Evolutionary conservation across 257 asterid species (phyloP).

Genomic region (Jacaranda mimosifolia): DNA sequence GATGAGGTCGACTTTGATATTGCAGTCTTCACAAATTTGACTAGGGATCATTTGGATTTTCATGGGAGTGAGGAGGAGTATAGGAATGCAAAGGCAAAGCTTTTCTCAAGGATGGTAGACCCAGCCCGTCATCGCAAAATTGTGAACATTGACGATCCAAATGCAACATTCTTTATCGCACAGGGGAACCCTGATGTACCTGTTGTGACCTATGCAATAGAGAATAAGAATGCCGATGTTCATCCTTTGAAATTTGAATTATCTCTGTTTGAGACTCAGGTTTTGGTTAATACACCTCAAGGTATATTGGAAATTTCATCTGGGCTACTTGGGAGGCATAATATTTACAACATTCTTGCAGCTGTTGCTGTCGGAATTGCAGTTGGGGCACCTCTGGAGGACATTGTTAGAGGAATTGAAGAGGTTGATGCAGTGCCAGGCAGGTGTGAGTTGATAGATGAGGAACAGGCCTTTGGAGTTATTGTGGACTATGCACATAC

Average conservation of each 20-base stretch:
- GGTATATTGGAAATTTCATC: constrained; percentile 95
- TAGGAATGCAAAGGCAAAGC: constrained; percentile 66
- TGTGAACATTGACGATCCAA: constrained; percentile 87
- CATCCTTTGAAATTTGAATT: constrained; percentile 82
- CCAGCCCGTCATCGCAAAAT: constrained; percentile 80
- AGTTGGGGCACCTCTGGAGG: constrained; percentile 96
- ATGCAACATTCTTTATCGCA: constrained; percentile 69
- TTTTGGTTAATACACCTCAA: constrained; percentile 86
- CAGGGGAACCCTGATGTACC: constrained; percentile 87
- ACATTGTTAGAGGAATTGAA: constrained; percentile 94
- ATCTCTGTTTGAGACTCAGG: constrained; percentile 92
- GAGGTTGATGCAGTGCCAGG: constrained; percentile 98
- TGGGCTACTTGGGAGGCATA: constrained; percentile 91
- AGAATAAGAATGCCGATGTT: constrained; percentile 85
- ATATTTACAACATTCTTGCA: constrained; percentile 87
- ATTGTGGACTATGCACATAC: constrained; percentile 90
- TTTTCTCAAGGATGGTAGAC: constrained; percentile 86
- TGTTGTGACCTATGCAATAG: constrained; percentile 86
- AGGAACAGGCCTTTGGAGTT: constrained; percentile 96
- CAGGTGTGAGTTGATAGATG: constrained; percentile 95
- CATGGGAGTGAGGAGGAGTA: constrained; percentile 77
- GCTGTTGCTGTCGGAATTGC: constrained; percentile 93
- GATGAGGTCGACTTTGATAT: constrained; percentile 91
- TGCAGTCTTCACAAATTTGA: constrained; percentile 83
- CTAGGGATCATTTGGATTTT: constrained; percentile 76